These are phyloP conservation scores for Glycyrrhiza uralensis DNA, from an alignment of 306 rosid species.

Conservation along the genomic window DNA sequence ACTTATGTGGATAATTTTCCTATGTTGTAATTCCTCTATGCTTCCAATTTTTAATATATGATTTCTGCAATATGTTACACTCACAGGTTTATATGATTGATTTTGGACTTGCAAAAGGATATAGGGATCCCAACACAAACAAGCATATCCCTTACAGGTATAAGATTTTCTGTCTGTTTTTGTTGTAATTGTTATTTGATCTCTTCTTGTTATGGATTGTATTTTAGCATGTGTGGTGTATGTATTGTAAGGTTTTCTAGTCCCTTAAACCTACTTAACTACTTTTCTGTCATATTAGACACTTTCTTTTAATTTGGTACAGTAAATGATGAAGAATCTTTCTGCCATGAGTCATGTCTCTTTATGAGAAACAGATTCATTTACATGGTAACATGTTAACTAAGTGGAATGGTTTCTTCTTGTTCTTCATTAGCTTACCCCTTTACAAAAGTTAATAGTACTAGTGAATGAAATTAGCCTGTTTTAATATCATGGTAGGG, in stretches of 20 bases:
- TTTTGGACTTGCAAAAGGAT: slow-evolving; percentile 76
- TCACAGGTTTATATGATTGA: slow-evolving; percentile 69
- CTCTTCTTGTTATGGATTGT: background rate
- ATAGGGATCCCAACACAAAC: slow-evolving; percentile 55
- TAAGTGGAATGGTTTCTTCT: background rate
- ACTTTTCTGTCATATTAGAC: background rate
- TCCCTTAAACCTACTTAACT: background rate
- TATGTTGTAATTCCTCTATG: background rate
- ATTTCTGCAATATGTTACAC: slow-evolving; percentile 1
- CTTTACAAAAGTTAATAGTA: background rate
- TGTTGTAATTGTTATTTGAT: background rate
- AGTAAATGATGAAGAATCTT: background rate
- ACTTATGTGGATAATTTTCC: background rate
- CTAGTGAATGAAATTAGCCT: background rate
- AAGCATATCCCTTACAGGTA: slow-evolving; percentile 80
- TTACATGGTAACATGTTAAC: background rate
- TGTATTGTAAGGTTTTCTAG: background rate
- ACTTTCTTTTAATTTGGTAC: background rate
- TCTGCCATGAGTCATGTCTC: background rate
- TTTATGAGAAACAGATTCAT: background rate
- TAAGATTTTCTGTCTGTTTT: background rate
- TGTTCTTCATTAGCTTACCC: background rate
- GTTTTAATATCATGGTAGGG: background rate
- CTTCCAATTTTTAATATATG: background rate
- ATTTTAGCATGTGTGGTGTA: background rate